phyloP scores from a whole-genome alignment of 495 filamentous ascomycete genomes.

The Penicillium arizonense region DNA sequence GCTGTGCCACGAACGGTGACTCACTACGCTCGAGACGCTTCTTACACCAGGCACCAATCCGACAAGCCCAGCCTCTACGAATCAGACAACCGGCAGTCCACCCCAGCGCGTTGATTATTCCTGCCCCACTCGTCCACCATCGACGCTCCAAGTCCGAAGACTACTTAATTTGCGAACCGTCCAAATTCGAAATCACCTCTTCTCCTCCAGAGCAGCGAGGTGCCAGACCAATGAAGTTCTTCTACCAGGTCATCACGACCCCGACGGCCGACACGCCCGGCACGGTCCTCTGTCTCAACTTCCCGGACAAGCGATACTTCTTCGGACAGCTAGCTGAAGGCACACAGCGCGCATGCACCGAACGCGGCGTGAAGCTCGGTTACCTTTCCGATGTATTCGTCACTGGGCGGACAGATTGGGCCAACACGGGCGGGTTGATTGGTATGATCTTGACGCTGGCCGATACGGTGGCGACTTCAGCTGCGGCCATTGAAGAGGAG shows the following conservation, averaged over 20 bases:
- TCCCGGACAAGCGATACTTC: constrained; percentile 79
- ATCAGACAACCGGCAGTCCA: constrained; percentile 1
- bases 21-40: background rate
- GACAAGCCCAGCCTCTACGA: background rate
- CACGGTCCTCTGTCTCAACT: constrained; percentile 70
- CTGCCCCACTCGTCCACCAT: background rate
- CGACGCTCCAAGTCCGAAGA: background rate
- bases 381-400: constrained; percentile 76
- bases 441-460: constrained; percentile 82
- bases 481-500: constrained; percentile 29
- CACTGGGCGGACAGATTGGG: constrained; percentile 73
- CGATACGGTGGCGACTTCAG: constrained; percentile 49
- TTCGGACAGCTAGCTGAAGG: constrained; percentile 85
- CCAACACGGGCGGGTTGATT: constrained; percentile 72
- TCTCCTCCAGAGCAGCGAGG: background rate
- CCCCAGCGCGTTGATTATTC: constrained; percentile 10
- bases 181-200: constrained; percentile 8
- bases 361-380: constrained; percentile 57
- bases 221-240: constrained; percentile 59
- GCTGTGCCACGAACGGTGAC: constrained; percentile 1
- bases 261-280: constrained; percentile 92
- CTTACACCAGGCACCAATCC: background rate
- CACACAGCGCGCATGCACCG: constrained; percentile 70
- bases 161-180: constrained; percentile 30
- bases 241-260: constrained; percentile 69